Conservation (phyloP, 768 basidiomycete species). For the Phaffia tasmanica region DNA sequence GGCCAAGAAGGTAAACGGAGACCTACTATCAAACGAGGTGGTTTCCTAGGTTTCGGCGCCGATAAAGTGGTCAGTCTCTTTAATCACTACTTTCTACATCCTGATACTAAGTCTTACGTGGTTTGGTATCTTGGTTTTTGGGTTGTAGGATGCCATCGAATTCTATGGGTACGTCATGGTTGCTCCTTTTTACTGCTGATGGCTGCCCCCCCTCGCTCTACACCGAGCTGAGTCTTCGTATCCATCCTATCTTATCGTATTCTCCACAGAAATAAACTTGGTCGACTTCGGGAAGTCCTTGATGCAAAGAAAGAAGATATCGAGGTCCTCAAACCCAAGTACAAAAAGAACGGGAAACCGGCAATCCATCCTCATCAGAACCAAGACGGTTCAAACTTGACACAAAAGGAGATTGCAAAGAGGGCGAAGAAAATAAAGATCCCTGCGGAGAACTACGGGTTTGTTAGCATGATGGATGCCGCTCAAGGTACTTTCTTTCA, state of each 20-base stretch:
- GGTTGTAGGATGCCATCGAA: slow-evolving; percentile 67
- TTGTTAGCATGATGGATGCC: slow-evolving; percentile 26
- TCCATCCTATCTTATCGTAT: background rate
- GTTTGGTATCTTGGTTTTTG: background rate
- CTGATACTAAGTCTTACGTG: background rate
- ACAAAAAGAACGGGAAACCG: background rate
- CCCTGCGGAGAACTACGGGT: slow-evolving; percentile 24
- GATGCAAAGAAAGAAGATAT: slow-evolving; percentile 42
- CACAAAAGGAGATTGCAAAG: slow-evolving; percentile 15
- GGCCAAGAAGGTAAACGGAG: slow-evolving; percentile 61
- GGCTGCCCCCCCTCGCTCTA: background rate
- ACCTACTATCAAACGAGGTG: slow-evolving; percentile 69
- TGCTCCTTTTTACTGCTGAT: background rate
- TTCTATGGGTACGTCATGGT: slow-evolving; percentile 63
- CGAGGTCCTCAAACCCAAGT: slow-evolving; percentile 33
- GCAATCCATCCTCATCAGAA: slow-evolving; percentile 1
- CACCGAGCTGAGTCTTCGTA: background rate
- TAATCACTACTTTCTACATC: background rate
- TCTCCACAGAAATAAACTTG: slow-evolving; percentile 33
- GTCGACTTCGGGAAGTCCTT: slow-evolving; percentile 47
- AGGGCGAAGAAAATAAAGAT: slow-evolving; percentile 18
- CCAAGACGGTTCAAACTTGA: slow-evolving; percentile 2
- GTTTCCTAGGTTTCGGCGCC: slow-evolving; percentile 71
- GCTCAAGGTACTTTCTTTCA: slow-evolving; percentile 11
- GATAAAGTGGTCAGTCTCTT: slow-evolving; percentile 44